Percentiles rank a stretch among this genome's conserved stretches.
Conservation (phyloP, 2,329 filamentous ascomycete species). For the Penicillium rolfsii region DNA sequence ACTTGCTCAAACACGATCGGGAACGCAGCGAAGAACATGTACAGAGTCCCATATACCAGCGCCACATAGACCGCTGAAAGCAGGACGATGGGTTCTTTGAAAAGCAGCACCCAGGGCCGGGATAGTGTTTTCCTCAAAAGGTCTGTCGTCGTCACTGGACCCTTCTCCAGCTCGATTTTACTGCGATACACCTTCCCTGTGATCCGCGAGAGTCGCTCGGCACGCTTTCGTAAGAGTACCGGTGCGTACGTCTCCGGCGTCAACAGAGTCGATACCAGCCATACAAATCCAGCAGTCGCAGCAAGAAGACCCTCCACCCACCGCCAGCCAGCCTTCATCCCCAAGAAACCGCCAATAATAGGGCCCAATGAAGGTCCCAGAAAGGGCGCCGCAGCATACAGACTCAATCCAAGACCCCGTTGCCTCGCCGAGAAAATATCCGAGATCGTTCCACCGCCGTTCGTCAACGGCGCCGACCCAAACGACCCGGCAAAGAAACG, state of each 20-base stretch:
- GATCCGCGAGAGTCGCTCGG: neutral
- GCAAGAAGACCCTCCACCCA: slow-evolving; percentile 14
- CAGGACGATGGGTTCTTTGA: slow-evolving; percentile 27
- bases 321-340: slow-evolving; percentile 15
- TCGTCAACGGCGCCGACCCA: slow-evolving; percentile 9
- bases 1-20: slow-evolving; percentile 31
- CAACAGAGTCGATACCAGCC: slow-evolving; percentile 4
- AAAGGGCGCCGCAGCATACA: slow-evolving; percentile 13
- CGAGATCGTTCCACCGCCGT: slow-evolving; percentile 11
- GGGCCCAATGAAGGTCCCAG: slow-evolving; percentile 11
- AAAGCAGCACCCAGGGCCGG: slow-evolving; percentile 10
- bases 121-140: neutral
- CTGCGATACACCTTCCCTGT: slow-evolving; percentile 8
- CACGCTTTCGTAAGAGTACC: slow-evolving; percentile 9
- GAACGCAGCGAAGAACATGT: slow-evolving; percentile 54
- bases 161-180: slow-evolving; percentile 1
- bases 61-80: slow-evolving; percentile 30
- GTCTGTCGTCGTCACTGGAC: neutral
- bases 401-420: slow-evolving; percentile 7
- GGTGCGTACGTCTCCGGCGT: slow-evolving; percentile 19
- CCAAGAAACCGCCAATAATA: slow-evolving; percentile 13
- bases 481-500: slow-evolving; percentile 12
- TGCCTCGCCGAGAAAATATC: slow-evolving; percentile 12
- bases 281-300: slow-evolving; percentile 9
- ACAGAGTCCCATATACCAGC: slow-evolving; percentile 33